Evolutionary conservation across 352 stramenopile genomes (phyloP).

Genomic region (Pythium graminicola): DNA sequence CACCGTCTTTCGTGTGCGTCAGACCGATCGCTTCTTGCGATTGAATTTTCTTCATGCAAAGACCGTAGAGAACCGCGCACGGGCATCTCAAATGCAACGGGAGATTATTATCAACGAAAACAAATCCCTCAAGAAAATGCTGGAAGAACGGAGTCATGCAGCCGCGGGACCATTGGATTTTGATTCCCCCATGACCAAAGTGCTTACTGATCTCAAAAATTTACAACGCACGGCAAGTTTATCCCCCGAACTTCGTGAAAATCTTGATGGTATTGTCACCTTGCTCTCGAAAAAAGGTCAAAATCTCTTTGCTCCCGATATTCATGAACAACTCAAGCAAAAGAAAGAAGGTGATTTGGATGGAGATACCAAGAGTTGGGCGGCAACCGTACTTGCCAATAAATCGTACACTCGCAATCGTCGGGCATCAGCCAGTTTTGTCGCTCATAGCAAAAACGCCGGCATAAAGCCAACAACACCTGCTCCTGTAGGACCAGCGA

Average conservation of each 20-base stretch:
- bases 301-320: slow-evolving; percentile 74
- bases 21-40: slow-evolving; percentile 68
- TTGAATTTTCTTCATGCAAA: slow-evolving; percentile 72
- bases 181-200: slow-evolving; percentile 74
- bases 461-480: neutral
- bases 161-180: slow-evolving; percentile 51
- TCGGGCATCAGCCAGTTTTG: slow-evolving; percentile 40
- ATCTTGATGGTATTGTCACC: slow-evolving; percentile 67
- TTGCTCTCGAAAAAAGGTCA: slow-evolving; percentile 75
- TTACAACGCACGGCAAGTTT: slow-evolving; percentile 55
- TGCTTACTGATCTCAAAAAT: slow-evolving; percentile 69
- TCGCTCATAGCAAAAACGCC: slow-evolving; percentile 16
- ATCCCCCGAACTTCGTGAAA: slow-evolving; percentile 55
- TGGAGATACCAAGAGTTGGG: slow-evolving; percentile 75
- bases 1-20: slow-evolving; percentile 56
- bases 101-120: slow-evolving; percentile 83
- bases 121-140: slow-evolving; percentile 78
- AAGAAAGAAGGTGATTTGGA: slow-evolving; percentile 64
- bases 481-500: neutral
- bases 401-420: slow-evolving; percentile 75
- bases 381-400: slow-evolving; percentile 63
- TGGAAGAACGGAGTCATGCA: slow-evolving; percentile 44
- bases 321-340: slow-evolving; percentile 74
- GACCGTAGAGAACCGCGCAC: slow-evolving; percentile 59
- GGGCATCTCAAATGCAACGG: slow-evolving; percentile 60